Percentiles rank a stretch among this genome's conserved stretches.
phyloP scores from a whole-genome alignment of 106 monocot genomes.

The Dioscorea dumetorum region DNA sequence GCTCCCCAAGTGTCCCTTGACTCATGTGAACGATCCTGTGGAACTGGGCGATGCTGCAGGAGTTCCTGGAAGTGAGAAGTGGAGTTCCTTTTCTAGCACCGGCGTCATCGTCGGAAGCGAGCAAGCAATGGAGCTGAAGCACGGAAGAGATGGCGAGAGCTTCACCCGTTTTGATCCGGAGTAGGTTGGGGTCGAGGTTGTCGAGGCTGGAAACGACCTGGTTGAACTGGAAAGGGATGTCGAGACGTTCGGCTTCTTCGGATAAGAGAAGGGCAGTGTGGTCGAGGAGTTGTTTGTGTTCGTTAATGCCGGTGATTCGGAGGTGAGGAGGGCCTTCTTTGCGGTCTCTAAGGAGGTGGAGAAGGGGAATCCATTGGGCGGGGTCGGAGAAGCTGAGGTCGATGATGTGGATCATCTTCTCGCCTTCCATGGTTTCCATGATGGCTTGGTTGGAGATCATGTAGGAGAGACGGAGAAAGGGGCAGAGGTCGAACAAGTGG shows the following conservation, averaged over 20 bases:
- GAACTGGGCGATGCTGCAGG: background rate
- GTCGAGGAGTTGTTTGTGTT: constrained; percentile 31
- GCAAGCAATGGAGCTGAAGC: constrained; percentile 48
- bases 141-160: constrained; percentile 53
- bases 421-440: constrained; percentile 45
- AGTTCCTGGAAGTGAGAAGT: background rate
- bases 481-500: constrained; percentile 42
- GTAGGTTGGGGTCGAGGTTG: constrained; percentile 28
- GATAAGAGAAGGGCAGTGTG: constrained; percentile 24
- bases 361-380: constrained; percentile 40
- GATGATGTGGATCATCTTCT: constrained; percentile 47
- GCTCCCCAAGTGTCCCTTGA: constrained; percentile 12
- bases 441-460: constrained; percentile 44
- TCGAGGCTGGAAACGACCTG: constrained; percentile 32
- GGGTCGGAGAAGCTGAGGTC: constrained; percentile 42
- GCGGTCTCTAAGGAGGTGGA: constrained; percentile 27
- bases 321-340: constrained; percentile 45
- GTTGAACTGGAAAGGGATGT: constrained; percentile 69
- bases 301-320: constrained; percentile 50
- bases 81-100: background rate
- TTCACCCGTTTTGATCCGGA: constrained; percentile 66
- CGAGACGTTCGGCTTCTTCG: constrained; percentile 58
- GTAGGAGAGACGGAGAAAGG: constrained; percentile 41
- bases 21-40: constrained; percentile 7
- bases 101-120: constrained; percentile 23